Evolutionary conservation across 306 rosid species (phyloP).

Genomic region (Glycyrrhiza uralensis): DNA sequence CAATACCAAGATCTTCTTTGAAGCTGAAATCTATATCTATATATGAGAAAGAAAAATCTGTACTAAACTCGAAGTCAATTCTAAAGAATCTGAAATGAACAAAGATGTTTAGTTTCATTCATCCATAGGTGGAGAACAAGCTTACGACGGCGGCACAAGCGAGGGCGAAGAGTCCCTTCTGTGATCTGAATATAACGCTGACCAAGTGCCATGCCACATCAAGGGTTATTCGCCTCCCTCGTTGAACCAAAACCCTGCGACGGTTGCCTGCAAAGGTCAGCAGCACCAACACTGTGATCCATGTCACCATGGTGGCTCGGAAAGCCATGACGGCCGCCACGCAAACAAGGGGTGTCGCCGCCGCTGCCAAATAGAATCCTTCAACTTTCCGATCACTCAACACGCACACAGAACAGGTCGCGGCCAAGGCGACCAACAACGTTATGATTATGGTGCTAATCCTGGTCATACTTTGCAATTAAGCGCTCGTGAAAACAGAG

Average conservation of each 20-base stretch:
- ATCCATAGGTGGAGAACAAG: slow-evolving; percentile 44
- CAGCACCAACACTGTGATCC: slow-evolving; percentile 68
- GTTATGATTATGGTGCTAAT: not conserved
- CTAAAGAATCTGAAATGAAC: too few relatives aligned
- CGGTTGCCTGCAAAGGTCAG: slow-evolving; percentile 53
- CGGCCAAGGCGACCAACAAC: slow-evolving; percentile 22
- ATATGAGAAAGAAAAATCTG: too few relatives aligned
- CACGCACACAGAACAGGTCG: not conserved
- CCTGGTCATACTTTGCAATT: slow-evolving; percentile 16
- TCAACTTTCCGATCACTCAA: not conserved
- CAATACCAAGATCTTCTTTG: too few relatives aligned
- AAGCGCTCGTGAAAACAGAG: not conserved
- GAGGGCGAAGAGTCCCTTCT: slow-evolving; percentile 45
- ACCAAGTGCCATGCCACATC: slow-evolving; percentile 50
- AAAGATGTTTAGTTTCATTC: too few relatives aligned
- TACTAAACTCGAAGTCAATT: too few relatives aligned
- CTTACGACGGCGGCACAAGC: slow-evolving; percentile 48
- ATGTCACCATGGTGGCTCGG: slow-evolving; percentile 54
- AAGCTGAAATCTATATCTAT: too few relatives aligned
- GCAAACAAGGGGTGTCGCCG: not conserved
- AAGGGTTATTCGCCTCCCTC: slow-evolving; percentile 45
- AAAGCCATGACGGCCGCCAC: slow-evolving; percentile 21
- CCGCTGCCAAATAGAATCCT: not conserved
- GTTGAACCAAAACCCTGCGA: slow-evolving; percentile 48
- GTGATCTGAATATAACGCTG: slow-evolving; percentile 32